Base-by-base conservation (phyloP, 1,139 yeast genomes). In the Candida sanyaensis region DNA sequence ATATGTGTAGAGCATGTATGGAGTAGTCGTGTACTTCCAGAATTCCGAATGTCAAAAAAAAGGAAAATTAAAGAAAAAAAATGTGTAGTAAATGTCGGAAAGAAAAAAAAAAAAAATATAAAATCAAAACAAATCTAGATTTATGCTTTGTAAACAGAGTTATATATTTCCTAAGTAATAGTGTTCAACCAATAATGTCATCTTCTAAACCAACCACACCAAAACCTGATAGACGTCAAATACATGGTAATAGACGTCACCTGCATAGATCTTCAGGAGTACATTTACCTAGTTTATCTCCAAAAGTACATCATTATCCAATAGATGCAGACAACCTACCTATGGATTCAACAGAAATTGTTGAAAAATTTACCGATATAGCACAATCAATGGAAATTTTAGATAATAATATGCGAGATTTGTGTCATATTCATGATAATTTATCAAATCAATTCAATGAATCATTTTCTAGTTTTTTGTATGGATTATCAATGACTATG, bases 401-500 rank as follows among this genome's bases (percentile, higher is more conserved):
- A 41, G 52, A 75, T 49, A 63, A 67, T 31, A 76, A 81, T 51
- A 71, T 81, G 70, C 59, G 66, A 8, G 71, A 73, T 42, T 62
- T 83, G 46, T 75, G 74, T 47, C 69, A 65, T 44, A 75, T 80
- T 9, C 84, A 84, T 61, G 75, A 77, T 46, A 76, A 80, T 13
- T 61, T 84, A 8, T 59, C 66, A 5, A 68, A 68, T 9, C 80
- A 79, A 40, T 77, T 84, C 59, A 84, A 84, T 59, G 89, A 84
- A 60, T 78, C 86, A 1, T 75, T 84, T 57, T 81, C 86, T 9
- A 73, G 86, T 38, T 77, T 84, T 42, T 63, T 83, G 45, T 83
- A 82, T 57, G 89, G 90, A 5, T 61, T 84, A 46, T 75, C 79
- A 54, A 78, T 83, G 57, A 82, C 84, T 47, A 83, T 85, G 64